phyloP scores from a whole-genome alignment of 1,139 yeast species.

The Lodderomyces jiufengensis region DNA sequence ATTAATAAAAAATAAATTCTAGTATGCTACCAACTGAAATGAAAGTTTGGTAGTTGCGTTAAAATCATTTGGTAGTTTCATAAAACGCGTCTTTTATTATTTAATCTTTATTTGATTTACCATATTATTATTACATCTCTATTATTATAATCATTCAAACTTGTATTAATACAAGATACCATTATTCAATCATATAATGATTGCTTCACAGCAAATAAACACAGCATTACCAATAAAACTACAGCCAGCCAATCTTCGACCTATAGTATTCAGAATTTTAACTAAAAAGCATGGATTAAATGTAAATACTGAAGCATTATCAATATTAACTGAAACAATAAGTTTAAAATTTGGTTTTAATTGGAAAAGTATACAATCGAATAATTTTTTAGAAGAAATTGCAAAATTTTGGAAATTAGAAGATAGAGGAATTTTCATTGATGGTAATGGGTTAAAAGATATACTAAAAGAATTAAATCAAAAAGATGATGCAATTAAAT shows the following conservation, averaged over 20 bases:
- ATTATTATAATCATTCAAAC: too few species aligned
- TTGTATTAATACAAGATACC: neutral
- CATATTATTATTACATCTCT: too few species aligned
- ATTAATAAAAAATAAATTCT: too few species aligned
- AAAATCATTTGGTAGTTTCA: too few species aligned
- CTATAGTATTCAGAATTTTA: slow-evolving; percentile 82
- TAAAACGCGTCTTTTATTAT: too few species aligned
- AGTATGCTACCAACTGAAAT: too few species aligned
- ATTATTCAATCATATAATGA: neutral
- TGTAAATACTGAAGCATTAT: slow-evolving; percentile 80
- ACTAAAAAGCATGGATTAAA: slow-evolving; percentile 92
- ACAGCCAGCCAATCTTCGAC: slow-evolving; percentile 79
- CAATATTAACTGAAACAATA: slow-evolving; percentile 64
- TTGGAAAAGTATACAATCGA: slow-evolving; percentile 74
- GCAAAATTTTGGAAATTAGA: slow-evolving; percentile 86
- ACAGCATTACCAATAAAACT: slow-evolving; percentile 62
- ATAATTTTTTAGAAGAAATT: slow-evolving; percentile 69
- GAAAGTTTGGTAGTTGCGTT: too few species aligned
- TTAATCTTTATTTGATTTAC: too few species aligned
- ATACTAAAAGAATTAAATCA: slow-evolving; percentile 49
- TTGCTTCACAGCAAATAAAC: slow-evolving; percentile 5
- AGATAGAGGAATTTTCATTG: slow-evolving; percentile 81
- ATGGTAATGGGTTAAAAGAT: slow-evolving; percentile 62
- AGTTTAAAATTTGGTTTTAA: slow-evolving; percentile 79
- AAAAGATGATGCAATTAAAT: slow-evolving; percentile 12